These are phyloP conservation scores for Diplodia scrobiculata DNA, from an alignment of 2,329 filamentous ascomycete genomes.

Conservation along the genomic window DNA sequence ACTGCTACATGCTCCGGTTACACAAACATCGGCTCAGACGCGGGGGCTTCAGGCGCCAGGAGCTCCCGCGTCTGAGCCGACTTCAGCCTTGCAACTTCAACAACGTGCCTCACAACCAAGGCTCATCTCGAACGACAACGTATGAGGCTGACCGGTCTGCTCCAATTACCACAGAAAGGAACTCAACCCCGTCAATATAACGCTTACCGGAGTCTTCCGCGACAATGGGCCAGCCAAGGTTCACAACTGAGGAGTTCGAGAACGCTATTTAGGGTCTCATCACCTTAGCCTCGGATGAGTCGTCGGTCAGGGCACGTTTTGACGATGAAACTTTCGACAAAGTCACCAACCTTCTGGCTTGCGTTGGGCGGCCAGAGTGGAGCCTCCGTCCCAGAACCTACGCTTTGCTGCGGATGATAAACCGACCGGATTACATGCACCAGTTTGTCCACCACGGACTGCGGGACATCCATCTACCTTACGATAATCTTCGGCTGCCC, in stretches of 20 bases:
- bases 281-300: background rate
- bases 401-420: constrained; percentile 37
- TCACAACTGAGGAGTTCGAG: background rate
- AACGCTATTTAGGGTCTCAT: background rate
- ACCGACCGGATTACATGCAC: constrained; percentile 29
- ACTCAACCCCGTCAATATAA: no score
- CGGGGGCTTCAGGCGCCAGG: no score
- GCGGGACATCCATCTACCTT: background rate
- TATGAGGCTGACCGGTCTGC: background rate
- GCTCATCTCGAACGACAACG: background rate
- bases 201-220: background rate
- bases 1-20: background rate
- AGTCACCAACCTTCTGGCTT: background rate
- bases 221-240: background rate
- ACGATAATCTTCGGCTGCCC: background rate
- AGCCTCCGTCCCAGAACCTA: constrained; percentile 37
- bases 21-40: background rate
- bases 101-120: background rate
- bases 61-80: background rate
- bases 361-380: constrained; percentile 25
- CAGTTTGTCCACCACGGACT: background rate
- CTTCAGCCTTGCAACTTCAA: background rate
- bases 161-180: no score
- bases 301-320: background rate
- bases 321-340: background rate